Conservation (phyloP, 2,329 filamentous ascomycete genomes). For the Aspergillus cejpii region DNA sequence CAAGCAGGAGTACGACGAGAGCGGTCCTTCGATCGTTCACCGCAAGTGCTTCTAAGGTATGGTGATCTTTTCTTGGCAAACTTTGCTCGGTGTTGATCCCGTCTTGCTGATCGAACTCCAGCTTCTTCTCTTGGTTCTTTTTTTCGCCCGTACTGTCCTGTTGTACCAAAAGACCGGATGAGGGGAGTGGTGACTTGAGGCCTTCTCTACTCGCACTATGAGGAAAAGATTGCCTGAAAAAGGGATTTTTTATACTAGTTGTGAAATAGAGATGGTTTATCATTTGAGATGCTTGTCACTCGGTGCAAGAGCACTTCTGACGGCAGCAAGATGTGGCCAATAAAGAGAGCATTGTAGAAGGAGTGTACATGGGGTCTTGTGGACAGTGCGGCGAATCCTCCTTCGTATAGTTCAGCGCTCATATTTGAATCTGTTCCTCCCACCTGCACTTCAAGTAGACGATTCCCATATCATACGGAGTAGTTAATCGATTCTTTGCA, state of each 20-base stretch:
- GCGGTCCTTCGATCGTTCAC: conserved; percentile 97
- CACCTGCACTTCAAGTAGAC: too few relatives aligned
- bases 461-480: too few relatives aligned
- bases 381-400: conserved; percentile 17
- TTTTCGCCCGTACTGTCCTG: conserved; percentile 37
- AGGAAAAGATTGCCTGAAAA: conserved; percentile 36
- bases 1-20: conserved; percentile 99
- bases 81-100: not conserved
- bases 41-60: conserved; percentile 99
- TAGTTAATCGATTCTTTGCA: too few relatives aligned
- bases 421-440: conserved; percentile 21
- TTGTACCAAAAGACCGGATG: conserved; percentile 40
- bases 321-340: conserved; percentile 13
- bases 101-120: not conserved
- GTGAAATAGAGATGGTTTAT: conserved; percentile 37
- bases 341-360: conserved; percentile 14
- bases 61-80: not conserved
- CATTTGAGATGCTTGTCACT: conserved; percentile 21
- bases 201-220: conserved; percentile 37
- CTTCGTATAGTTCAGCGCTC: conserved; percentile 23
- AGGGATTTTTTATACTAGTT: conserved; percentile 35
- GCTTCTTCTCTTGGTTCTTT: conserved; percentile 26
- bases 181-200: conserved; percentile 33
- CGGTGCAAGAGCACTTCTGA: conserved; percentile 13
- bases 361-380: conserved; percentile 18